Evolutionary conservation across 2,329 filamentous ascomycete genomes (phyloP).

Genomic region (Plectosphaerella sp.): DNA sequence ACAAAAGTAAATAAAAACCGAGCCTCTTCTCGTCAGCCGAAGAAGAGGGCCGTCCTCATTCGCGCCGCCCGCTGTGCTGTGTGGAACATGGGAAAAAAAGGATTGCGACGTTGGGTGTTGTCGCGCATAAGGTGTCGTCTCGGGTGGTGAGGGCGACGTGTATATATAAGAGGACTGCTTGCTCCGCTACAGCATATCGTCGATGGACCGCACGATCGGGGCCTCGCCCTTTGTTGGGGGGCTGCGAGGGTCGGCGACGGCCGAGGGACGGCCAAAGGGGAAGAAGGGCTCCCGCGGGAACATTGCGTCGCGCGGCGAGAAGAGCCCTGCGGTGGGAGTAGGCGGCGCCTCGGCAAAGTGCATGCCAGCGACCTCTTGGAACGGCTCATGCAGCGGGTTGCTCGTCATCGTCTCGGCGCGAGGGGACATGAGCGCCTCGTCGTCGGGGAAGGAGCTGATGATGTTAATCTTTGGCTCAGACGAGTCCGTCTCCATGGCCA

Average conservation of each 20-base stretch:
- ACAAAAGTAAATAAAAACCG: background rate
- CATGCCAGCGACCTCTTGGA: constrained; percentile 39
- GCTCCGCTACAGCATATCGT: constrained; percentile 60
- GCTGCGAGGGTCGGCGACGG: constrained; percentile 64
- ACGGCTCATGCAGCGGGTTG: constrained; percentile 54
- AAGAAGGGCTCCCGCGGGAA: constrained; percentile 51
- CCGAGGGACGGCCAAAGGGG: constrained; percentile 45
- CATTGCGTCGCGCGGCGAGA: constrained; percentile 46
- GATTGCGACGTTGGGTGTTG: background rate
- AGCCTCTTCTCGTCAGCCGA: background rate
- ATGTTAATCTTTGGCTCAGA: constrained; percentile 31
- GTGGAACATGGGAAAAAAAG: constrained; percentile 4
- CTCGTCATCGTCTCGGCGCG: constrained; percentile 69
- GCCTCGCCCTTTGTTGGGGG: constrained; percentile 70
- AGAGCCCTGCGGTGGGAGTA: constrained; percentile 47
- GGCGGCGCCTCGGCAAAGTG: constrained; percentile 48
- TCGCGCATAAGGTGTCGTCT: background rate
- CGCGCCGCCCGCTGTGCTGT: constrained; percentile 3
- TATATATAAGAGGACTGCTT: background rate
- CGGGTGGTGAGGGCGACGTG: background rate
- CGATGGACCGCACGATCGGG: constrained; percentile 73
- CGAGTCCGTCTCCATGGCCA: constrained; percentile 9
- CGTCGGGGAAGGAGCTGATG: constrained; percentile 30
- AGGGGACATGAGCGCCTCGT: constrained; percentile 64
- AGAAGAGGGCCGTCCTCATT: background rate